These are phyloP conservation scores for Trichosporon sp. DNA, from an alignment of 1,284 basidiomycete species.

Conservation along the genomic window DNA sequence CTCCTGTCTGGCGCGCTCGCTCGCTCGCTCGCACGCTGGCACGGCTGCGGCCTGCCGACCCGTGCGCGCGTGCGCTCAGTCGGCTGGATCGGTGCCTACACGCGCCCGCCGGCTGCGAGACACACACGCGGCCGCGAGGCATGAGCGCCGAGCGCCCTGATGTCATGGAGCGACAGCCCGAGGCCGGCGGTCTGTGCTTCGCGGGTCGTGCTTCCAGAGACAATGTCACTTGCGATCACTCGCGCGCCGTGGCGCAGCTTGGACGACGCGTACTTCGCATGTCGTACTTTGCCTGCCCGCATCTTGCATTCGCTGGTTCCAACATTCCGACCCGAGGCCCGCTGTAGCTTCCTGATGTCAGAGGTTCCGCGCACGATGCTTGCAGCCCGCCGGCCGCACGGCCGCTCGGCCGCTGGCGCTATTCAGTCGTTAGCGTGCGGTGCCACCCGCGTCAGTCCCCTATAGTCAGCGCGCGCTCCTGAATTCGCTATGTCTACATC, in stretches of 20 bases:
- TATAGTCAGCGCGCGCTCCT: background rate
- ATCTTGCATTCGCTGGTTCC: background rate
- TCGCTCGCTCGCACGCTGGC: too few species aligned
- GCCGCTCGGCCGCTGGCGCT: background rate
- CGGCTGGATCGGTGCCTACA: background rate
- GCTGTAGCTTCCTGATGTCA: background rate
- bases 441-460: background rate
- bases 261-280: too few species aligned
- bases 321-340: background rate
- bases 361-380: background rate
- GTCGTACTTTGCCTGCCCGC: too few species aligned
- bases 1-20: background rate
- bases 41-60: background rate
- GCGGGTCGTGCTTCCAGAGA: background rate
- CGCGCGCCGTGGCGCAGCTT: too few species aligned
- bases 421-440: background rate
- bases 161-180: background rate
- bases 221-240: too few species aligned
- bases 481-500: background rate
- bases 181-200: background rate
- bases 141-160: background rate
- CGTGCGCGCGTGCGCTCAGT: background rate
- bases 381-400: background rate
- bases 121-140: background rate
- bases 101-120: background rate